phyloP scores from a whole-genome alignment of 192 early-diverging fungal genomes.

The Dimargaris verticillata region DNA sequence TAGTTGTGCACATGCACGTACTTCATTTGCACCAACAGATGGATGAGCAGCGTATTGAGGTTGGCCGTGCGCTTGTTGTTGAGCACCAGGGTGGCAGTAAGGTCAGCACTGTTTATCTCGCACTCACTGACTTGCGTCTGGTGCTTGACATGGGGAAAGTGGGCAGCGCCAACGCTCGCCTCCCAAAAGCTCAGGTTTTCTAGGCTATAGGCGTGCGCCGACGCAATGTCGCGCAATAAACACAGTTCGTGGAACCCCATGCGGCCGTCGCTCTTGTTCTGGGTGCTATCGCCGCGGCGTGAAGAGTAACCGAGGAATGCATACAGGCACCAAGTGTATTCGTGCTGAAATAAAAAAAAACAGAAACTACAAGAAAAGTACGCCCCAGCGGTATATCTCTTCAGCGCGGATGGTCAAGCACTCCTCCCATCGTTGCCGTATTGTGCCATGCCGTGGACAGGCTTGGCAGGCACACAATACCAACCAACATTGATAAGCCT shows the following conservation, averaged over 20 bases:
- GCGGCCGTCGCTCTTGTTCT: no score
- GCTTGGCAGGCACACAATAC: no score
- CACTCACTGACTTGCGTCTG: neutral
- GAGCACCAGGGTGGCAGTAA: neutral
- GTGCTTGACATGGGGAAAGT: neutral
- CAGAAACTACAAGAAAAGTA: no score
- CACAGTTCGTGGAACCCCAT: constrained; percentile 6
- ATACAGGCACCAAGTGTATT: no score
- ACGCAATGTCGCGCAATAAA: neutral
- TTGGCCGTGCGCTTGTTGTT: constrained; percentile 5
- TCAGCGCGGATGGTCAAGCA: no score
- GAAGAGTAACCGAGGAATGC: no score
- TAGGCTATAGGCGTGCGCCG: neutral
- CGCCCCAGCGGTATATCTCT: no score
- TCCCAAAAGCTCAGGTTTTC: constrained; percentile 8
- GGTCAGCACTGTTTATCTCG: neutral
- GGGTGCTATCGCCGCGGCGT: no score
- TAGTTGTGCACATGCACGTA: constrained; percentile 2
- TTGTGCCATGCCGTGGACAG: no score
- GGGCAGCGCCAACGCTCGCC: neutral
- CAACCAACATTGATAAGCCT: no score
- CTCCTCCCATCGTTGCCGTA: no score
- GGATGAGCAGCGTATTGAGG: neutral
- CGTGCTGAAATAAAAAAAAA: no score
- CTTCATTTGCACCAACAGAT: constrained; percentile 6